phyloP scores from a whole-genome alignment of 2,329 filamentous ascomycete genomes.

The Trichophyton mentagrophytes region DNA sequence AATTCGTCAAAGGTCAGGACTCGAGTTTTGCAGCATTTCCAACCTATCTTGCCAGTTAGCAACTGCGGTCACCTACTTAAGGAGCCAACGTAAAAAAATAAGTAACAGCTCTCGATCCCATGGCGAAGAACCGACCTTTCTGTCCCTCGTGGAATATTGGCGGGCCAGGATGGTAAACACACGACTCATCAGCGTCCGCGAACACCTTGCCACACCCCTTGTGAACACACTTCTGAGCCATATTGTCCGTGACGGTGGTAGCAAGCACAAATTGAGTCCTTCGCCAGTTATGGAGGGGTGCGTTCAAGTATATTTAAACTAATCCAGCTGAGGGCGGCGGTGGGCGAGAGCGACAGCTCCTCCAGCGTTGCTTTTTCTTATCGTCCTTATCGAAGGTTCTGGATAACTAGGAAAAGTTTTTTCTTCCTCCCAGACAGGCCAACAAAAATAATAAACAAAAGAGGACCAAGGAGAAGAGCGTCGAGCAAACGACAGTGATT shows the following conservation, averaged over 20 bases:
- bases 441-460: not conserved
- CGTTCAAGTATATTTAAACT: too few species aligned
- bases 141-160: conserved; percentile 96
- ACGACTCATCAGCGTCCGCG: conserved; percentile 67
- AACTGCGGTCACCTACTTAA: not conserved
- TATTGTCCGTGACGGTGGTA: conserved; percentile 11
- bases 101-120: not conserved
- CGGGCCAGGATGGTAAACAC: conserved; percentile 83
- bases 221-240: conserved; percentile 69
- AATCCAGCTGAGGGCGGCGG: not conserved
- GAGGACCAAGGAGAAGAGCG: not conserved
- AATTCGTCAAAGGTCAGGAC: conserved; percentile 98
- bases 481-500: not conserved
- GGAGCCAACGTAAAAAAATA: not conserved
- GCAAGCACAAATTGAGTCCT: not conserved
- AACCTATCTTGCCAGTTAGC: conserved; percentile 49
- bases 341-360: not conserved
- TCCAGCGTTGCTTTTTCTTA: not conserved
- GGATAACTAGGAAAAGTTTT: conserved; percentile 5
- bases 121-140: conserved; percentile 55
- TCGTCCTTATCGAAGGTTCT: conserved; percentile 13
- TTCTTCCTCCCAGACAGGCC: not conserved
- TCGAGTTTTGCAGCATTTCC: conserved; percentile 97
- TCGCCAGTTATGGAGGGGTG: not conserved
- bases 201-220: conserved; percentile 88